These are phyloP conservation scores for Nicotiana tomentosiformis DNA, from an alignment of 257 asterid species.

Conservation along the genomic window DNA sequence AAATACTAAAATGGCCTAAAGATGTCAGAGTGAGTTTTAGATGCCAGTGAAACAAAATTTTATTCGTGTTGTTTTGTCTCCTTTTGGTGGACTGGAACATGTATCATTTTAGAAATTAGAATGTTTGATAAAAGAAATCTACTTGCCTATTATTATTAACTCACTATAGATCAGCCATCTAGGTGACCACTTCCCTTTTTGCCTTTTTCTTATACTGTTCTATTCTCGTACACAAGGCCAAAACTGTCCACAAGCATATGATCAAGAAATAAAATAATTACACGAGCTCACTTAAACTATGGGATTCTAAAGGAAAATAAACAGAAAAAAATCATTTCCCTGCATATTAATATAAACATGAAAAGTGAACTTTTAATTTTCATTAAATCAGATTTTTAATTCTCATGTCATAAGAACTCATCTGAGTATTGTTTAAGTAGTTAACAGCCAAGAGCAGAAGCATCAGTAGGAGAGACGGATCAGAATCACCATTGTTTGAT, in stretches of 20 bases:
- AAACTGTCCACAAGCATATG: not conserved
- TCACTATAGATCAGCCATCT: not conserved
- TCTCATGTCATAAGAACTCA: not conserved
- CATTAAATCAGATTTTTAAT: not conserved
- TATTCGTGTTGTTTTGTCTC: not conserved
- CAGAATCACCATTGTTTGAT: too few species aligned
- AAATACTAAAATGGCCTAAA: not conserved
- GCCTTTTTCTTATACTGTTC: not conserved
- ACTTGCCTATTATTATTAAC: not conserved
- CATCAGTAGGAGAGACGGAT: too few species aligned
- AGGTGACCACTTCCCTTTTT: not conserved
- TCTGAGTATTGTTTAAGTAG: not conserved
- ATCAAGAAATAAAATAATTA: not conserved
- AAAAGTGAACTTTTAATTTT: not conserved
- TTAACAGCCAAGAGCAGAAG: not conserved
- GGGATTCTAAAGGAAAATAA: not conserved
- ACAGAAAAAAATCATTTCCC: not conserved
- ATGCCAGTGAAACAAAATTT: not conserved
- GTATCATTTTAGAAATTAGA: not conserved
- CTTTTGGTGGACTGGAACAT: slow-evolving; percentile 1
- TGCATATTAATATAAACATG: not conserved
- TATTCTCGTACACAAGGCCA: not conserved
- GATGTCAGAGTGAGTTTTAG: not conserved
- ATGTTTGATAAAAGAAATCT: not conserved
- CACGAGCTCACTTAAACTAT: not conserved